phyloP scores from a whole-genome alignment of 2,329 filamentous ascomycete species.

The Fusarium robinianum region DNA sequence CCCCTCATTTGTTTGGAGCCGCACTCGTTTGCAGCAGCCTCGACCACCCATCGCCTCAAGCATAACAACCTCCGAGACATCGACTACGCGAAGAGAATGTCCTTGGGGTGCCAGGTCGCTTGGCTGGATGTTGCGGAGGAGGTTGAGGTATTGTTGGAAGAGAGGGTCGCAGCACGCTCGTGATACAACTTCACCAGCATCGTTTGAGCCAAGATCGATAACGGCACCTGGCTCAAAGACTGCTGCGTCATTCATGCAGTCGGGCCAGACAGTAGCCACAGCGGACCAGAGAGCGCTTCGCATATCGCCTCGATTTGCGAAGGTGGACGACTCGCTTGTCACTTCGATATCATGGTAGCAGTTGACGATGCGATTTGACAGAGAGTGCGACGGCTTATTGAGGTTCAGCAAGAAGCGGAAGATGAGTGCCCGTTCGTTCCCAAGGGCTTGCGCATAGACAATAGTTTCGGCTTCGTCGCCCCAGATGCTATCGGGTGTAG shows the following conservation, averaged over 20 bases:
- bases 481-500: background rate
- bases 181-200: background rate
- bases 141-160: background rate
- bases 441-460: background rate
- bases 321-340: background rate
- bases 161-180: background rate
- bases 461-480: background rate
- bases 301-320: background rate
- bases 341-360: background rate
- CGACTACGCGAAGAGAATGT: background rate
- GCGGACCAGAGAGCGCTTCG: constrained; percentile 1
- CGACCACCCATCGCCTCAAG: background rate
- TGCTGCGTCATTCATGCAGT: background rate
- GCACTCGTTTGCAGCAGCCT: background rate
- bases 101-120: background rate
- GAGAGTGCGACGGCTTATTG: background rate
- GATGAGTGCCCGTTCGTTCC: background rate
- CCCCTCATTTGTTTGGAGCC: background rate
- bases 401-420: background rate
- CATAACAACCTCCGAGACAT: background rate
- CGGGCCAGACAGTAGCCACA: background rate
- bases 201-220: background rate
- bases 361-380: background rate
- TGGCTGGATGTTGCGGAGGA: background rate
- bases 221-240: background rate